These are phyloP conservation scores for Pseudocercospora eumusae DNA, from an alignment of 2,329 filamentous ascomycete species.

Conservation along the genomic window DNA sequence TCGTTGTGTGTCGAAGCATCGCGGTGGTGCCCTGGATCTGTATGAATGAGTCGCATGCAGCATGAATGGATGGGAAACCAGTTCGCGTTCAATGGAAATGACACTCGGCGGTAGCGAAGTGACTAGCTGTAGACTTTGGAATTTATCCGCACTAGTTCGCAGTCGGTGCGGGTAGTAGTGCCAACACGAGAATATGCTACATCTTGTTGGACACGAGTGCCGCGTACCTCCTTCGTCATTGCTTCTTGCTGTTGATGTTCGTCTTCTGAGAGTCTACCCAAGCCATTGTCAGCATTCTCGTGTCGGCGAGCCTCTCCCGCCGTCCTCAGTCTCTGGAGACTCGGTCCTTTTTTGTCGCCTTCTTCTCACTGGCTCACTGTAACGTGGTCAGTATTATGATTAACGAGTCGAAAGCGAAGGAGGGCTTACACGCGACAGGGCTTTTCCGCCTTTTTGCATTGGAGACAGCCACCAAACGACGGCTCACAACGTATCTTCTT, in stretches of 20 bases:
- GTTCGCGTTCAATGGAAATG: background rate
- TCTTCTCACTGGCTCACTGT: constrained; percentile 19
- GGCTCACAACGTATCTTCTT: constrained; percentile 26
- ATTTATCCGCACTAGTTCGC: background rate
- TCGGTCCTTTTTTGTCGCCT: constrained; percentile 2
- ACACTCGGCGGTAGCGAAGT: background rate
- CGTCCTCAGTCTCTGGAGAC: background rate
- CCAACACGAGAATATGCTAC: background rate
- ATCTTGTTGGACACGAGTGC: background rate
- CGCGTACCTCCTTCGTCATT: background rate
- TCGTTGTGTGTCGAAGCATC: background rate
- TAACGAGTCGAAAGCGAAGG: background rate
- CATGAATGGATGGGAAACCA: background rate
- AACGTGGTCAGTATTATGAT: constrained; percentile 3
- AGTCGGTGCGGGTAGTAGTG: background rate
- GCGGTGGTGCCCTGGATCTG: background rate
- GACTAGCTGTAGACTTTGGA: background rate
- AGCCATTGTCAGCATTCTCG: background rate
- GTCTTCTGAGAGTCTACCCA: background rate
- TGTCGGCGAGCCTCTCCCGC: background rate
- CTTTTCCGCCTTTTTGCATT: constrained; percentile 20
- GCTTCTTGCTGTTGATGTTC: background rate
- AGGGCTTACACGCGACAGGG: constrained; percentile 20
- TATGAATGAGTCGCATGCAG: background rate
- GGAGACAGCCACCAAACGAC: constrained; percentile 16